A percentile compares a stretch with the other conserved stretches of the same genome.
phyloP scores from a whole-genome alignment of 805 yeast species.

The Candida andamanensis region DNA sequence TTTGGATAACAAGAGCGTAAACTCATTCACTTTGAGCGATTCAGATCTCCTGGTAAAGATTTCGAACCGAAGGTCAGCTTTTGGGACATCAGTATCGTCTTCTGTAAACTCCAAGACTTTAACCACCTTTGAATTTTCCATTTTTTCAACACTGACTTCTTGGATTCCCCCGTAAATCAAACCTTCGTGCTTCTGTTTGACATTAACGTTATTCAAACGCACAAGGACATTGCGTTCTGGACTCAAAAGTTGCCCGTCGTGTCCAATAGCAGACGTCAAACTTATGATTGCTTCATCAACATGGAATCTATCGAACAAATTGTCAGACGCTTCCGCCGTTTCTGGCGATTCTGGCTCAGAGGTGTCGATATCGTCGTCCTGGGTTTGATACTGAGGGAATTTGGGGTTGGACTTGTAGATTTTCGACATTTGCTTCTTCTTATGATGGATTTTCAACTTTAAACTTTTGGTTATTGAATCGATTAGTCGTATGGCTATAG shows the following conservation, averaged over 20 bases:
- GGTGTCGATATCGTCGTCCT: constrained; percentile 8
- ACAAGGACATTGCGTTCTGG: constrained; percentile 20
- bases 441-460: constrained; percentile 28
- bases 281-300: constrained; percentile 36
- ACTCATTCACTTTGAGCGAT: constrained; percentile 9
- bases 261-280: constrained; percentile 42
- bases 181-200: constrained; percentile 40
- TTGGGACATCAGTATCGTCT: constrained; percentile 10
- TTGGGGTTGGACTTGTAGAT: constrained; percentile 2
- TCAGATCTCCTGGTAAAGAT: constrained; percentile 19
- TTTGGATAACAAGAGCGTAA: constrained; percentile 12
- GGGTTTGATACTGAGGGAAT: constrained; percentile 22
- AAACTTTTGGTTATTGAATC: constrained; percentile 32
- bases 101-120: constrained; percentile 21
- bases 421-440: constrained; percentile 13
- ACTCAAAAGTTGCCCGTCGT: constrained; percentile 39
- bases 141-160: constrained; percentile 21
- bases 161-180: constrained; percentile 48
- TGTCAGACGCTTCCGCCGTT: constrained; percentile 5
- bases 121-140: constrained; percentile 13
- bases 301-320: constrained; percentile 34
- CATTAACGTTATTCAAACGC: constrained; percentile 23
- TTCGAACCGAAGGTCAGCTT: constrained; percentile 54
- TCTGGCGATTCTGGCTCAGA: constrained; percentile 1
- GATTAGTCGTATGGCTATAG: constrained; percentile 31